Evolutionary conservation across 1,139 yeast genomes (phyloP), one percentile per base, ranked within the genome.

Genomic region (Wickerhamiella infanticola): DNA sequence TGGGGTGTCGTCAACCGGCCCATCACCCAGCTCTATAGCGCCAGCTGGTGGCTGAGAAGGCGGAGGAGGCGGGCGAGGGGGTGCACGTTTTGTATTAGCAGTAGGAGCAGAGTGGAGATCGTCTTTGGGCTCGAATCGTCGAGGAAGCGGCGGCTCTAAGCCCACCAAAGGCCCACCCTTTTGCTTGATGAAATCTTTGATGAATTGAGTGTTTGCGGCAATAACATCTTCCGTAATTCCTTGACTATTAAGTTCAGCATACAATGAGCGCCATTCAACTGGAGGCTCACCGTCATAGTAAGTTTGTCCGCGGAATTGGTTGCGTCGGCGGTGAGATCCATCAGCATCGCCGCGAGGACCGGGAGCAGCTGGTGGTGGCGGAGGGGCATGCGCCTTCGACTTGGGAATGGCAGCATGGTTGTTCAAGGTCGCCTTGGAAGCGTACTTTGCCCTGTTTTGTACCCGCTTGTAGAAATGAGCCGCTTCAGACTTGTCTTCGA

Each of bases 141-240:
- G 67, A 2, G 94, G 94, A 47, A 83, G 68, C 23, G 94, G 94
- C 2, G 94, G 94, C 57, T 83, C 94, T 40, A 82, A 63, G 0
- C 94, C 94, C 35, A 81, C 93, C 55, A 83, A 66, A 2, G 90
- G 90, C 1, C 94, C 93, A 27, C 94, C 94, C 58, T 79, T 82
- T 56, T 79, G 70, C 5, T 77, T 66, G 51, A 83, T 81, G 57
- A 81, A 83, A 47, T 77, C 79, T 60, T 82, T 83, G 55, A 83
- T 83, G 58, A 83, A 83, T 51, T 81, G 83, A 51, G 86, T 70
- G 58, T 83, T 82, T 50, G 82, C 93, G 1, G 90, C 93, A 62
- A 85, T 83, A 88, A 82, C 81, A 55, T 84, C 94, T 57, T 84
- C 94, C 0, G 86, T 65, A 48, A 85, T 84, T 0, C 95, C 95